Conservation (phyloP, 495 filamentous ascomycete genomes). For the Ramalina intermedia region DNA sequence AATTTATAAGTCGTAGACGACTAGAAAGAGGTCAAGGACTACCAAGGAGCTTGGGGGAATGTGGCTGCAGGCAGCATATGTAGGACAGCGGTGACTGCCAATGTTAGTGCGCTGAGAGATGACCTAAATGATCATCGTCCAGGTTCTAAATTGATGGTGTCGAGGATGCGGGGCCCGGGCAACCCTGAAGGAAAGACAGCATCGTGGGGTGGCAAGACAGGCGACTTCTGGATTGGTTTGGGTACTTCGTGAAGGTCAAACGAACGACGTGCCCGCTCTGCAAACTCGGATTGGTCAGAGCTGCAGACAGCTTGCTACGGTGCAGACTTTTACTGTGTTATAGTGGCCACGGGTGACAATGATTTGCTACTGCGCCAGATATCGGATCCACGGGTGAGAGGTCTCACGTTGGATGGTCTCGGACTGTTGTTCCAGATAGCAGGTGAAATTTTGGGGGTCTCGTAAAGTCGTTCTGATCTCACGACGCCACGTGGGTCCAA, state of each 20-base stretch:
- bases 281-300: neutral
- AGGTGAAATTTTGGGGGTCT: no score
- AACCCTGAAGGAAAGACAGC: no score
- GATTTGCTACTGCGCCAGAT: neutral
- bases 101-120: neutral
- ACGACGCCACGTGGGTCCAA: no score
- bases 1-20: neutral
- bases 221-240: no score
- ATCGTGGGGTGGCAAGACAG: no score
- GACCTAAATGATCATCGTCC: no score
- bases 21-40: neutral
- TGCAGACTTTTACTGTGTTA: no score
- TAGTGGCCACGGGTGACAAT: neutral
- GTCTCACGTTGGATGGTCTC: neutral
- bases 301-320: neutral
- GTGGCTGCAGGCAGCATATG: conserved; percentile 1
- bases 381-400: neutral
- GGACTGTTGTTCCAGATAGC: neutral
- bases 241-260: neutral
- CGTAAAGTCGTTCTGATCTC: no score
- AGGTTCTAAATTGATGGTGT: no score
- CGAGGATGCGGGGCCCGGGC: no score
- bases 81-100: neutral
- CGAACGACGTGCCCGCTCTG: neutral
- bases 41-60: neutral